Conservation (phyloP, 345 rosid genomes). For the Dovyalis caffra region DNA sequence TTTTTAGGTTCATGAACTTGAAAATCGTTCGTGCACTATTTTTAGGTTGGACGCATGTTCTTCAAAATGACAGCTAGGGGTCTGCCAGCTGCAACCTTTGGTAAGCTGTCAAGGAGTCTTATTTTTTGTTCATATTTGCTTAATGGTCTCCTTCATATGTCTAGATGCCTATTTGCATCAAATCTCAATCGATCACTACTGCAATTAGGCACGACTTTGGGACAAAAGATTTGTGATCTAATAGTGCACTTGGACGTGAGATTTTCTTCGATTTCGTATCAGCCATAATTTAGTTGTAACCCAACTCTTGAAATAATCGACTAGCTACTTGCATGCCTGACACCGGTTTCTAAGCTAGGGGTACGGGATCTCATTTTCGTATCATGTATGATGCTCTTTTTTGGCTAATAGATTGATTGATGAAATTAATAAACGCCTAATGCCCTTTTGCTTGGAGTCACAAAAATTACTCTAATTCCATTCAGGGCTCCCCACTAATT, state of each 20-base stretch:
- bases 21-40: not conserved
- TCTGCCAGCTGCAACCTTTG: conserved; percentile 1
- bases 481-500: not conserved
- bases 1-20: not conserved
- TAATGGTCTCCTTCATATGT: too few species aligned
- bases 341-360: too few species aligned
- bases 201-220: not conserved
- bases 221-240: not conserved
- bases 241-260: not conserved
- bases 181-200: not conserved
- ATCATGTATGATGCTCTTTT: too few species aligned
- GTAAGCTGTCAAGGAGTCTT: not conserved
- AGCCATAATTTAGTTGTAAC: too few species aligned
- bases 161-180: too few species aligned
- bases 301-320: too few species aligned
- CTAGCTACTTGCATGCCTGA: too few species aligned
- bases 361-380: too few species aligned
- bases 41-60: not conserved
- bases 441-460: too few species aligned
- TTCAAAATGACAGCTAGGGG: not conserved
- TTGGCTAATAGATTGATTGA: too few species aligned
- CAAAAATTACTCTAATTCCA: too few species aligned
- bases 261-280: not conserved
- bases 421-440: too few species aligned
- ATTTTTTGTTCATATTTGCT: not conserved